Conservation (phyloP, 2,329 filamentous ascomycete genomes). For the Neofusicoccum sp. region DNA sequence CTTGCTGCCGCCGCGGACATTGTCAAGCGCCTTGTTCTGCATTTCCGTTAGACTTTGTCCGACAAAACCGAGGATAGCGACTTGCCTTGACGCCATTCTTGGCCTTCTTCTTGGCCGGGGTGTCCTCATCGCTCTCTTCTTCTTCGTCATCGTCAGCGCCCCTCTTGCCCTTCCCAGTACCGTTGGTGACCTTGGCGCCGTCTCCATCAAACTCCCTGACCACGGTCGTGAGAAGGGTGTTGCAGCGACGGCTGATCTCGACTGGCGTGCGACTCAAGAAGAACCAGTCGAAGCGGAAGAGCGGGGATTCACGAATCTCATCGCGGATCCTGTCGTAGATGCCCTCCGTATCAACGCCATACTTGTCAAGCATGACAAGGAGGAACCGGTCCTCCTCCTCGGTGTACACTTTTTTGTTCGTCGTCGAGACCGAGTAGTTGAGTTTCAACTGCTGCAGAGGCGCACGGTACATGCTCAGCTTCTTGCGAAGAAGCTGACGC, state of each 20-base stretch:
- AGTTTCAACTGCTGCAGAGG: conserved; percentile 97
- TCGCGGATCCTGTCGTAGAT: conserved; percentile 95
- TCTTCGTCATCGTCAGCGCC: conserved; percentile 80
- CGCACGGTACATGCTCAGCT: conserved; percentile 95
- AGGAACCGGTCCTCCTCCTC: conserved; percentile 97
- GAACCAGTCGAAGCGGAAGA: conserved; percentile 99
- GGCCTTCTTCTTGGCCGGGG: conserved; percentile 91
- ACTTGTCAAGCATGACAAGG: conserved; percentile 86
- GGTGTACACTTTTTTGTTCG: conserved; percentile 99
- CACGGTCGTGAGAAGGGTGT: conserved; percentile 89
- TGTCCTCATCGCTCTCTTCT: conserved; percentile 69
- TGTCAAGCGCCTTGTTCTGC: conserved; percentile 91
- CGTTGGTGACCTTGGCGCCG: conserved; percentile 52
- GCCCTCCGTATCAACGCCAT: conserved; percentile 85
- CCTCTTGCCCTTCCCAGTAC: conserved; percentile 71
- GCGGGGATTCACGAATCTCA: conserved; percentile 87
- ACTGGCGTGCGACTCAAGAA: conserved; percentile 92
- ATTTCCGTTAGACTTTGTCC: conserved; percentile 19
- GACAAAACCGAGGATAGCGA: conserved; percentile 18
- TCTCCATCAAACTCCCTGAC: conserved; percentile 83
- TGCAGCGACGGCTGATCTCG: conserved; percentile 89
- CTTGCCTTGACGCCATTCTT: conserved; percentile 86
- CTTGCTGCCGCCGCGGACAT: conserved; percentile 77
- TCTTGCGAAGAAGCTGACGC: conserved; percentile 88
- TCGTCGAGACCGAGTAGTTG: conserved; percentile 97